A percentile compares a stretch with the other conserved stretches of the same genome.
These are phyloP conservation scores for Termitomyces sp. DNA, from an alignment of 768 basidiomycete species.

Conservation along the genomic window DNA sequence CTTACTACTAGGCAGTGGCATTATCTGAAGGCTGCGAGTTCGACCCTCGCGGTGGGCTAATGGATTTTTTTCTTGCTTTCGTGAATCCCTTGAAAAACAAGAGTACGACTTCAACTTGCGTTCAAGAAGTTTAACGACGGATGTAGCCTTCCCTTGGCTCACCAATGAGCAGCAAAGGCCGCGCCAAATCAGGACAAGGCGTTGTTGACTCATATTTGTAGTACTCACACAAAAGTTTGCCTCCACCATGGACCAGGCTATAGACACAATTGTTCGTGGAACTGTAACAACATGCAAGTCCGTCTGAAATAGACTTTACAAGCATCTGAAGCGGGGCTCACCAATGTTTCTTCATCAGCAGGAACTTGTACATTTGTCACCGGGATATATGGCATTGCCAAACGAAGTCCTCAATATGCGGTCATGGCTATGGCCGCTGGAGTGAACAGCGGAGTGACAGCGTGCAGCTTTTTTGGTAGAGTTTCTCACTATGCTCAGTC, in stretches of 20 bases:
- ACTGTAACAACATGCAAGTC: slow-evolving; percentile 76
- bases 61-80: neutral
- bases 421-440: slow-evolving; percentile 54
- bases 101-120: too few relatives aligned
- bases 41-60: slow-evolving; percentile 58
- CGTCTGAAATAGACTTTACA: slow-evolving; percentile 33
- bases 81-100: too few relatives aligned
- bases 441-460: slow-evolving; percentile 66
- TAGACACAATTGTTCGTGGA: slow-evolving; percentile 47
- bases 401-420: slow-evolving; percentile 39
- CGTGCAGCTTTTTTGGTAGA: slow-evolving; percentile 77
- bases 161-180: too few relatives aligned
- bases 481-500: slow-evolving; percentile 1
- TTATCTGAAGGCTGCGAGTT: slow-evolving; percentile 87
- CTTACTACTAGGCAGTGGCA: slow-evolving; percentile 6
- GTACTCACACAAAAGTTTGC: neutral
- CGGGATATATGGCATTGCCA: slow-evolving; percentile 38
- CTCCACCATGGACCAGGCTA: slow-evolving; percentile 22
- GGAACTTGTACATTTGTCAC: slow-evolving; percentile 46
- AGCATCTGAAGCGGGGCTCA: slow-evolving; percentile 21
- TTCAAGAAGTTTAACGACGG: too few relatives aligned
- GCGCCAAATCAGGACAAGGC: neutral
- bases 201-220: slow-evolving; percentile 8
- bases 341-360: slow-evolving; percentile 33
- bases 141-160: too few relatives aligned